Conservation (phyloP, 495 filamentous ascomycete species). For the Apiosordaria backusii region DNA sequence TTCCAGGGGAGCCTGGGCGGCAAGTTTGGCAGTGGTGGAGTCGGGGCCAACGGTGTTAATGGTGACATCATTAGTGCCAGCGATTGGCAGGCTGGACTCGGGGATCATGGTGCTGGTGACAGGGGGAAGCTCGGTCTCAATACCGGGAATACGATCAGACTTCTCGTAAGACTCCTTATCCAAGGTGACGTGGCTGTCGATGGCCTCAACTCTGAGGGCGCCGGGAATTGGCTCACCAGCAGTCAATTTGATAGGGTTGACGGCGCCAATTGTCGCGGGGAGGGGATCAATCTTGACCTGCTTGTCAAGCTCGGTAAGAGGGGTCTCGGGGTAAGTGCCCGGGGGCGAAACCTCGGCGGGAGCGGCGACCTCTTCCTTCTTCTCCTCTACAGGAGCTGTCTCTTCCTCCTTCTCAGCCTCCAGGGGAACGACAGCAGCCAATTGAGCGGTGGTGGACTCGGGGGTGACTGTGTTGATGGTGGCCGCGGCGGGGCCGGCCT, state of each 20-base stretch:
- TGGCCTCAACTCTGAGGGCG: conserved; percentile 50
- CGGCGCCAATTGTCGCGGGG: conserved; percentile 70
- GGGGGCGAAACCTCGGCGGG: conserved; percentile 45
- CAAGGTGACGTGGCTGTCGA: conserved; percentile 61
- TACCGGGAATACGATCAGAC: conserved; percentile 55
- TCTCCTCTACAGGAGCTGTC: conserved; percentile 30
- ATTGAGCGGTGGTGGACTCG: conserved; percentile 66
- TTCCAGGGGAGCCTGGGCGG: conserved; percentile 61
- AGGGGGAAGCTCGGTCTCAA: conserved; percentile 58
- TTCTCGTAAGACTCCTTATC: conserved; percentile 84
- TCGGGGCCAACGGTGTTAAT: conserved; percentile 66
- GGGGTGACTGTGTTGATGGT: conserved; percentile 61
- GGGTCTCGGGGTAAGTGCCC: conserved; percentile 78
- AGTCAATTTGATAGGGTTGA: conserved; percentile 74
- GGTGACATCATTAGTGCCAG: conserved; percentile 44
- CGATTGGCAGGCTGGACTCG: conserved; percentile 80
- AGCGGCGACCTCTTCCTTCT: conserved; percentile 13
- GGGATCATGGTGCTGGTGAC: conserved; percentile 67
- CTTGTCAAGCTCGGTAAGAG: conserved; percentile 47
- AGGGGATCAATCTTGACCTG: conserved; percentile 67
- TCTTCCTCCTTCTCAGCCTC: conserved; percentile 37
- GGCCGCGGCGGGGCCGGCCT: conserved; percentile 41
- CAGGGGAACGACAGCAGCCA: conserved; percentile 66
- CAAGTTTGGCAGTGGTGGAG: conserved; percentile 63
- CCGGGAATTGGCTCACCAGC: conserved; percentile 79